Evolutionary conservation across 2,329 filamentous ascomycete genomes (phyloP).

Genomic region (Alternaria burnsii): DNA sequence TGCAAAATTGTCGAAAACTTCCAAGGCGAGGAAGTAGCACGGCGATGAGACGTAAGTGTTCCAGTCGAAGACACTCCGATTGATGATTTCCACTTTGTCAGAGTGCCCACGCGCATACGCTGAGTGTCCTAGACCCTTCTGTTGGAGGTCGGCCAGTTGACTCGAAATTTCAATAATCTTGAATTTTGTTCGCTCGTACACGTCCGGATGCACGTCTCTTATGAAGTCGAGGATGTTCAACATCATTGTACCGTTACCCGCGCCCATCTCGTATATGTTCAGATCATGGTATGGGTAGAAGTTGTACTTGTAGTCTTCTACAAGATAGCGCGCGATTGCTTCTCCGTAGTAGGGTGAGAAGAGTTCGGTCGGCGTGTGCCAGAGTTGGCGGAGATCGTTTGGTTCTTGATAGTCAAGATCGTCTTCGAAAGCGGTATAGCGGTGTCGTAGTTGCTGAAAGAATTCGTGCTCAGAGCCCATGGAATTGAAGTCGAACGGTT

Average conservation of each 20-base stretch:
- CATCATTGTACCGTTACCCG: constrained; percentile 97
- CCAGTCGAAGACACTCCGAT: constrained; percentile 96
- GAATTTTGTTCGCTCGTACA: constrained; percentile 93
- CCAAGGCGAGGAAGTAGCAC: constrained; percentile 97
- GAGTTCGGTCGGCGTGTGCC: constrained; percentile 98
- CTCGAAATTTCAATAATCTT: constrained; percentile 95
- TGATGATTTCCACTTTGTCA: constrained; percentile 91
- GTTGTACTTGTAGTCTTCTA: constrained; percentile 94
- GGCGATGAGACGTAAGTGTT: constrained; percentile 84
- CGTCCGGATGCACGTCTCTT: constrained; percentile 84
- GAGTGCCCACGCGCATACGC: constrained; percentile 77
- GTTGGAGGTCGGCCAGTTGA: constrained; percentile 80
- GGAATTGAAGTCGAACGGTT: constrained; percentile 85
- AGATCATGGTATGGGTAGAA: constrained; percentile 96
- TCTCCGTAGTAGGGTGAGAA: constrained; percentile 98
- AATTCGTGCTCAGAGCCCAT: constrained; percentile 89
- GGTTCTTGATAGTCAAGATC: constrained; percentile 75
- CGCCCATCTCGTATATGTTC: constrained; percentile 98
- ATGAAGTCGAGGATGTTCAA: constrained; percentile 98
- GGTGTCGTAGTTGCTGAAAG: constrained; percentile 74
- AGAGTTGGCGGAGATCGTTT: constrained; percentile 85
- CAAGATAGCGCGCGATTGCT: constrained; percentile 93
- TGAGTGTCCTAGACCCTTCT: constrained; percentile 71
- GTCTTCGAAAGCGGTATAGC: constrained; percentile 93
- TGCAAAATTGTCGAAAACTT: constrained; percentile 98